A percentile compares a stretch with the other conserved stretches of the same genome.
Evolutionary conservation across 176 grass and related monocot species (phyloP).

Genomic region (Aegilops umbellulata): DNA sequence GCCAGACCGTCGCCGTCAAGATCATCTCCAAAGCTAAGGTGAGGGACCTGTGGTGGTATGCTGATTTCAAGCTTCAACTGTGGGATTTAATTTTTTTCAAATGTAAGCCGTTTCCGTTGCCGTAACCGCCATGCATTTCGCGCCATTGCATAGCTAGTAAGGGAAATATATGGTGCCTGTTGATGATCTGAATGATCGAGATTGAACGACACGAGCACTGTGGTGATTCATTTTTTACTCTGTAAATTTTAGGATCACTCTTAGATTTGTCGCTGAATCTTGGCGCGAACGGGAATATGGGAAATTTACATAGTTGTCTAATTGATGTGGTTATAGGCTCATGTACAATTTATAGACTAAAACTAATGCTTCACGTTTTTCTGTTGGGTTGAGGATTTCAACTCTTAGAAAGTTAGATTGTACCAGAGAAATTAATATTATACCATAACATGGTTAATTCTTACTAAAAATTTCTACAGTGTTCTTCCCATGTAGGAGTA

Average conservation of each 20-base stretch:
- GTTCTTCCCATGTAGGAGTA: background rate
- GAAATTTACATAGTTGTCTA: no score
- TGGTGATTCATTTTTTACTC: background rate
- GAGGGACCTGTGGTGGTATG: background rate
- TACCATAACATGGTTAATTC: background rate
- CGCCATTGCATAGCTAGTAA: slow-evolving; percentile 26
- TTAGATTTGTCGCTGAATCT: background rate
- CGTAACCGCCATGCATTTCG: background rate
- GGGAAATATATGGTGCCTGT: background rate
- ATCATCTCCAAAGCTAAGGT: slow-evolving; percentile 99
- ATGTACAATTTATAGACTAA: background rate
- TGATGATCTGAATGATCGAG: background rate
- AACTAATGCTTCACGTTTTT: background rate
- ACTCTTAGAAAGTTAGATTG: background rate
- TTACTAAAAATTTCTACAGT: background rate
- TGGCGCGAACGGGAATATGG: background rate
- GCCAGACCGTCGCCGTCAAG: slow-evolving; percentile 85
- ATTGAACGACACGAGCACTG: background rate
- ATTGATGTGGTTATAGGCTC: background rate
- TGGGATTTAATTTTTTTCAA: slow-evolving; percentile 19
- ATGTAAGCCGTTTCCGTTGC: background rate
- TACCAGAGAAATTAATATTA: background rate
- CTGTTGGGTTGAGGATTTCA: background rate
- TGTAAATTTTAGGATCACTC: background rate
- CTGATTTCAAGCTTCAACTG: slow-evolving; percentile 15